Conservation (phyloP, 768 basidiomycete species). For the Tulasnella sp. region DNA sequence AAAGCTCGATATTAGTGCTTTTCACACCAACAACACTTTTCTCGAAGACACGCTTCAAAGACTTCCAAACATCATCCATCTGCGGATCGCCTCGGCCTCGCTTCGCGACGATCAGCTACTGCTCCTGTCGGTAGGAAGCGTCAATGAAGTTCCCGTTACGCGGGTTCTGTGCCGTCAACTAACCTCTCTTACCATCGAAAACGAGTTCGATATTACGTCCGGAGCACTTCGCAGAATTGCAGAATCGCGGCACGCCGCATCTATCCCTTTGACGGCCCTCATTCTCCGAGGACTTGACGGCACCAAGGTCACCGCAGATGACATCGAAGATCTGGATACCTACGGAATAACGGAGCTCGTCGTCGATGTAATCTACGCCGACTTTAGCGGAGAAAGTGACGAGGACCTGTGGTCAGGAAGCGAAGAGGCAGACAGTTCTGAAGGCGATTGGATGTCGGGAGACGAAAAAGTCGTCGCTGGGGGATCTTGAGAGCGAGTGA, state of each 20-base stretch:
- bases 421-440: background rate
- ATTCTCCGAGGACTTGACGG: background rate
- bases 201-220: background rate
- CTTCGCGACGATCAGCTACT: background rate
- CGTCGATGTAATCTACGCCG: background rate
- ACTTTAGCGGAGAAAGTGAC: background rate
- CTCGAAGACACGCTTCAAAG: background rate
- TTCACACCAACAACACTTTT: background rate
- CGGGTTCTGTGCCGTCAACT: background rate
- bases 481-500: background rate
- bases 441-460: background rate
- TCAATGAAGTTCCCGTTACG: background rate
- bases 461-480: background rate
- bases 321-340: background rate
- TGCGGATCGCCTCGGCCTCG: background rate
- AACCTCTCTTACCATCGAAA: background rate
- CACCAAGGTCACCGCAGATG: background rate
- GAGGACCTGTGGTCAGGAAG: background rate
- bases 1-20: background rate
- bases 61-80: background rate
- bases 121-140: background rate
- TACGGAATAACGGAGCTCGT: background rate
- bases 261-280: background rate
- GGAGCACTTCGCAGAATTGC: background rate
- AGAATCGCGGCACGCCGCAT: background rate